Conservation (phyloP, 2,329 filamentous ascomycete species). For the Davidsoniella australis region DNA sequence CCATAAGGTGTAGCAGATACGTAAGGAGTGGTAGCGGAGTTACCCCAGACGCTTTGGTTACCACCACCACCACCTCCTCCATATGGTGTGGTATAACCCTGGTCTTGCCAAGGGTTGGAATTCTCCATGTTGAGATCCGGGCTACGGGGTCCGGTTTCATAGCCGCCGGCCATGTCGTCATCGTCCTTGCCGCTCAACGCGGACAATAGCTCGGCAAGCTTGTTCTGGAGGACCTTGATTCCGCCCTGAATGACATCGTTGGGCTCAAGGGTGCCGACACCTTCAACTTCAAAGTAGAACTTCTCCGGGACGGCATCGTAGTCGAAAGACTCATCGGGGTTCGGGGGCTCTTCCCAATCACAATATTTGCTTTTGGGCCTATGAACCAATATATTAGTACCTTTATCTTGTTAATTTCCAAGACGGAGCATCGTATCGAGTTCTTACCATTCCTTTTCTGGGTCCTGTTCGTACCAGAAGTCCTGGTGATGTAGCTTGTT, state of each 20-base stretch:
- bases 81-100: conserved; percentile 55
- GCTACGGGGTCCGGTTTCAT: conserved; percentile 47
- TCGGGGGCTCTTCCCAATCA: conserved; percentile 59
- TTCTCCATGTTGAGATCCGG: conserved; percentile 46
- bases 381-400: conserved; percentile 15
- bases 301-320: conserved; percentile 69
- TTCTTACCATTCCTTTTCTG: conserved; percentile 67
- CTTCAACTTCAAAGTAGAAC: conserved; percentile 92
- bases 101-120: conserved; percentile 39
- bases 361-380: conserved; percentile 73
- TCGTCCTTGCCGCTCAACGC: conserved; percentile 40
- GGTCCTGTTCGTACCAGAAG: conserved; percentile 80
- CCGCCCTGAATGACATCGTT: conserved; percentile 79
- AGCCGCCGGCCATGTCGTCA: conserved; percentile 21
- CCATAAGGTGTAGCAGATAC: conserved; percentile 28
- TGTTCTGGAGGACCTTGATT: conserved; percentile 76
- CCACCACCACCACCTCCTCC: conserved; percentile 36
- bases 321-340: conserved; percentile 76
- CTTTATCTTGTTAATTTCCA: background rate
- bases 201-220: conserved; percentile 65
- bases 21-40: conserved; percentile 30
- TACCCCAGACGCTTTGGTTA: conserved; percentile 45
- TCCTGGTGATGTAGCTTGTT: conserved; percentile 89
- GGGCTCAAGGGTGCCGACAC: conserved; percentile 71
- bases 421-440: background rate